These are phyloP conservation scores for Dactylellina haptotyla DNA, from an alignment of 2,329 filamentous ascomycete species.

Conservation along the genomic window DNA sequence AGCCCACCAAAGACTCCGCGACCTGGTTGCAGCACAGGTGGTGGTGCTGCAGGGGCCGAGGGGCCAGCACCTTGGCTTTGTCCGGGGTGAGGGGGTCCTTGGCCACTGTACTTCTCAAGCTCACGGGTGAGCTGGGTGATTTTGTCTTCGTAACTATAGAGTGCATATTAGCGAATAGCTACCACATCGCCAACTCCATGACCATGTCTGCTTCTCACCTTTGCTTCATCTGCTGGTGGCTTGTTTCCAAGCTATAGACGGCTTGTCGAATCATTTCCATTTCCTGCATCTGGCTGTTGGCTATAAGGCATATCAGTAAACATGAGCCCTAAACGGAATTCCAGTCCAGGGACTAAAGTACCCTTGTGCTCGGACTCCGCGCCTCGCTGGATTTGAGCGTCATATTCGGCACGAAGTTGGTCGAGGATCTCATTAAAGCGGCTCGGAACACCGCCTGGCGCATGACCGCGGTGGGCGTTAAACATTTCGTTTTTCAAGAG, in stretches of 20 bases:
- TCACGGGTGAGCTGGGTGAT: conserved; percentile 86
- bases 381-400: conserved; percentile 80
- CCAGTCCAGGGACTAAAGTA: conserved; percentile 67
- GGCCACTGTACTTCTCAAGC: conserved; percentile 77
- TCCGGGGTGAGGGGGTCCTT: conserved; percentile 64
- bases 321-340: conserved; percentile 27
- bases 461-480: conserved; percentile 84
- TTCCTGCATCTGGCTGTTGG: conserved; percentile 89
- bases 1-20: conserved; percentile 92
- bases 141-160: conserved; percentile 86
- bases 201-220: conserved; percentile 72
- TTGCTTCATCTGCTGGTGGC: conserved; percentile 85
- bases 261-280: conserved; percentile 94
- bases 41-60: conserved; percentile 75
- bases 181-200: not conserved
- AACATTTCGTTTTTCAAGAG: conserved; percentile 72
- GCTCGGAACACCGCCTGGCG: conserved; percentile 69
- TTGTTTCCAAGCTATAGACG: conserved; percentile 90
- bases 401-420: conserved; percentile 88
- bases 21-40: conserved; percentile 85
- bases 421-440: conserved; percentile 93
- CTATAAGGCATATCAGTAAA: conserved; percentile 69
- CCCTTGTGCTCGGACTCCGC: conserved; percentile 93
- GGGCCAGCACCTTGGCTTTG: conserved; percentile 78
- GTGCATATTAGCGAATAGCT: conserved; percentile 15